Evolutionary conservation across 2,329 filamentous ascomycete genomes (phyloP).

Genomic region (Colletotrichum sidae): DNA sequence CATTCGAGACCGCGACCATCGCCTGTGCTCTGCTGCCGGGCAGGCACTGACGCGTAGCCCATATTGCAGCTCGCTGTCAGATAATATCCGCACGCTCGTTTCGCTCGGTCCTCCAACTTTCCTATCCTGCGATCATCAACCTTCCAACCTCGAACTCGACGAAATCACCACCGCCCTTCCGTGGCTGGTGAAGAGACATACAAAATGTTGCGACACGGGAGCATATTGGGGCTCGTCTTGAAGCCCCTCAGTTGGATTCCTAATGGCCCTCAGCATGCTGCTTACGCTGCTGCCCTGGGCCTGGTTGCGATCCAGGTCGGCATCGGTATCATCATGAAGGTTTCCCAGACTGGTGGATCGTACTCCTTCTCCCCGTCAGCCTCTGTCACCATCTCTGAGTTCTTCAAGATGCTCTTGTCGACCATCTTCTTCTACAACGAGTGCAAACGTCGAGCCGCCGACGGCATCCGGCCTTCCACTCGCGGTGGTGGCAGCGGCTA

Average conservation of each 20-base stretch:
- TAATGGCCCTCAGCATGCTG: conserved; percentile 38
- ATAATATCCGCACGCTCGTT: conserved; percentile 21
- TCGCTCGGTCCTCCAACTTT: conserved; percentile 6
- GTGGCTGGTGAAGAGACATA: conserved; percentile 17
- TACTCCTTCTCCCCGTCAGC: conserved; percentile 46
- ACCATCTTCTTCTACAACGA: conserved; percentile 44
- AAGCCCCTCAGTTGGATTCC: conserved; percentile 36
- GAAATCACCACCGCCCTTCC: conserved; percentile 7
- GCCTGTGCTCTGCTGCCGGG: conserved; percentile 6
- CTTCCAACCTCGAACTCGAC: not conserved
- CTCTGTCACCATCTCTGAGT: conserved; percentile 48
- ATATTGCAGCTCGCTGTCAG: conserved; percentile 5
- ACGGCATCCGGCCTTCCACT: conserved; percentile 37
- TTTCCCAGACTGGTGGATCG: conserved; percentile 42
- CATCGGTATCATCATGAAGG: conserved; percentile 49
- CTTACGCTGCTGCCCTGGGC: conserved; percentile 45
- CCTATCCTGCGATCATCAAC: not conserved
- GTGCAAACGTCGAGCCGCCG: conserved; percentile 39
- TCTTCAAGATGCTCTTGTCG: conserved; percentile 47
- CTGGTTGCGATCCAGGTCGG: conserved; percentile 49
- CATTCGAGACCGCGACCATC: not conserved
- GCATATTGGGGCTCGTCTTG: conserved; percentile 35
- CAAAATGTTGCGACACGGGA: conserved; percentile 35
- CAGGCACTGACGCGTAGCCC: not conserved
- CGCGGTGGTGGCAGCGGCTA: conserved; percentile 37